phyloP scores from a whole-genome alignment of 1,284 basidiomycete species.

The Inonotus hispidus region DNA sequence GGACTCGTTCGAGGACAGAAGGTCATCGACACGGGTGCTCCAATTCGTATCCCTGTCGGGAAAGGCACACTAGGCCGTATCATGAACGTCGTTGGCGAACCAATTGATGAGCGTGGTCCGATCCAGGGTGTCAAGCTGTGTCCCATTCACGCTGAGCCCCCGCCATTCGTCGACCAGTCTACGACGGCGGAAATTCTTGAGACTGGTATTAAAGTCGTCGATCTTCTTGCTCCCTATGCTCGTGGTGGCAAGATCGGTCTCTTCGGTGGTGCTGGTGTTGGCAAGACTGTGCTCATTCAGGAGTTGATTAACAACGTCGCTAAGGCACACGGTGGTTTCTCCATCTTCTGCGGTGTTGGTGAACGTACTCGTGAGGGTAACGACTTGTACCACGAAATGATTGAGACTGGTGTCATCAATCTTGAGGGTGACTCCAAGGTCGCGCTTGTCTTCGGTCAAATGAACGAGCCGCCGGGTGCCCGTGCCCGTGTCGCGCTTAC shows the following conservation, averaged over 20 bases:
- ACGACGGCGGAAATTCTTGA: constrained; percentile 97
- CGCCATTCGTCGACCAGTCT: constrained; percentile 96
- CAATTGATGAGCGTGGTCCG: constrained; percentile 98
- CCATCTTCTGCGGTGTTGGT: constrained; percentile 99
- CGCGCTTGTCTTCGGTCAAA: constrained; percentile 99
- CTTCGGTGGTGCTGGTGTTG: constrained; percentile 99
- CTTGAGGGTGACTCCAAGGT: constrained; percentile 98
- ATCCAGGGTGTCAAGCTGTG: constrained; percentile 90
- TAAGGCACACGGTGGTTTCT: constrained; percentile 99
- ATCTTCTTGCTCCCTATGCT: constrained; percentile 97
- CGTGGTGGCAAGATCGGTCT: constrained; percentile 99
- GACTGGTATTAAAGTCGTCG: constrained; percentile 99
- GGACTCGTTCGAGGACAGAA: constrained; percentile 99
- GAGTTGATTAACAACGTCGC: constrained; percentile 99
- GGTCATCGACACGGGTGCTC: constrained; percentile 93
- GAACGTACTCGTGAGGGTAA: constrained; percentile 99
- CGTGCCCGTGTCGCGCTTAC: constrained; percentile 99
- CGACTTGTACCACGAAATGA: constrained; percentile 99
- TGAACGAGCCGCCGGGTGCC: constrained; percentile 99
- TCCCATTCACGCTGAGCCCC: constrained; percentile 96
- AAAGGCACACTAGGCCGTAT: constrained; percentile 93
- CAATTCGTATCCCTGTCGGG: constrained; percentile 96
- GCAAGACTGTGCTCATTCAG: constrained; percentile 98
- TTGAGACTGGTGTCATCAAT: constrained; percentile 99
- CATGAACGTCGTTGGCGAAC: constrained; percentile 99